Evolutionary conservation across 306 rosid genomes (phyloP).

Genomic region (Corylus americana): DNA sequence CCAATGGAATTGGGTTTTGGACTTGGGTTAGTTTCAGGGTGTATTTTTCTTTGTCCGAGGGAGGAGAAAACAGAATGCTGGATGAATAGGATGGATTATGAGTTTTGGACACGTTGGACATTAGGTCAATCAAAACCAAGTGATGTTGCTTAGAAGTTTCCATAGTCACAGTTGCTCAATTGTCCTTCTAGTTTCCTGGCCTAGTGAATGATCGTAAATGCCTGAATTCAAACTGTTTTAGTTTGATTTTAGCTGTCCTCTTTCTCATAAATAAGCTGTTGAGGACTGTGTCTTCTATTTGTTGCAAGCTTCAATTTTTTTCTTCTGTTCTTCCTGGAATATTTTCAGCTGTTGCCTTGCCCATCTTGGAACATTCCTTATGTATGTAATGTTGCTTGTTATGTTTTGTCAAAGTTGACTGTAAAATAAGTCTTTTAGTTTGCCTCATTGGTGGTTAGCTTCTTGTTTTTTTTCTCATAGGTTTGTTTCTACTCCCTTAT

Average conservation of each 20-base stretch:
- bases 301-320: not conserved
- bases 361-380: not conserved
- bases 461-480: not conserved
- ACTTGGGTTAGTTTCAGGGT: not conserved
- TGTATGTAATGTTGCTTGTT: slow-evolving; percentile 10
- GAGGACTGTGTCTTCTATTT: not conserved
- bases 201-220: not conserved
- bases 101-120: not conserved
- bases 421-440: slow-evolving; percentile 10
- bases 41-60: not conserved
- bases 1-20: not conserved
- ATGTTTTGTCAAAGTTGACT: not conserved
- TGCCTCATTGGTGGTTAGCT: not conserved
- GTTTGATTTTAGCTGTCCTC: not conserved
- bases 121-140: not conserved
- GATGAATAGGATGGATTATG: not conserved
- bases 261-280: not conserved
- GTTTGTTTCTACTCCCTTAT: slow-evolving; percentile 15
- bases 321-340: not conserved
- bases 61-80: not conserved
- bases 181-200: not conserved
- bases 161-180: not conserved
- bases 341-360: not conserved
- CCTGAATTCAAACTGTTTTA: not conserved
- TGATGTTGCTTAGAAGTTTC: not conserved